Conservation (phyloP, 148 eudicot genomes). For the Rhododendron ferrugineum region DNA sequence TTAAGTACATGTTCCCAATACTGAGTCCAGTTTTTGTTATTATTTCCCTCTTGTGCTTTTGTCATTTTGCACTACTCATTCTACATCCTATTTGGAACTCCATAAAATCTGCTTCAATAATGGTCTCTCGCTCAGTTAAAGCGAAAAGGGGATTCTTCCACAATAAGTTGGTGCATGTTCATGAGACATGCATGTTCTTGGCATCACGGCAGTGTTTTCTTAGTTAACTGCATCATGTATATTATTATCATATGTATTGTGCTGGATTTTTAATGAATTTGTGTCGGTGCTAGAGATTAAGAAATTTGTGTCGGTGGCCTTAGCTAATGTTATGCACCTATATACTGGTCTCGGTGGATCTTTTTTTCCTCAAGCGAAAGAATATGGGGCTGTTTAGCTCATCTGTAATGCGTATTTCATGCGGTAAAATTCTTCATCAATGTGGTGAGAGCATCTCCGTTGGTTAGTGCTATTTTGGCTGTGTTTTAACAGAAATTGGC, state of each 20-base stretch:
- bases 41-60: neutral
- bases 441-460: neutral
- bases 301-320: neutral
- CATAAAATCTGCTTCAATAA: neutral
- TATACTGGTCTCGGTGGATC: neutral
- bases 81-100: constrained; percentile 1
- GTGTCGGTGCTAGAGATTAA: neutral
- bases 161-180: neutral
- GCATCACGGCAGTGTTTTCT: neutral
- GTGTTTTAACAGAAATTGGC: neutral
- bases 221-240: neutral
- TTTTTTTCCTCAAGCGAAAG: neutral
- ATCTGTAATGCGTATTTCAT: neutral
- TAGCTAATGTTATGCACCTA: neutral
- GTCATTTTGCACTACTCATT: neutral
- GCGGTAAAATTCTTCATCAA: neutral
- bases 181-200: neutral
- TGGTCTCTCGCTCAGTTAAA: neutral
- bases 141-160: neutral
- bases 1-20: neutral
- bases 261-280: neutral
- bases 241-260: neutral
- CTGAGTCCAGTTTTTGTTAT: neutral
- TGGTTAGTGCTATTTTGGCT: too few relatives aligned
- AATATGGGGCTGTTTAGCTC: neutral